Evolutionary conservation across 2,329 filamentous ascomycete genomes (phyloP), one percentile per base, ranked within the genome.

Genomic region (Chalara sp.): DNA sequence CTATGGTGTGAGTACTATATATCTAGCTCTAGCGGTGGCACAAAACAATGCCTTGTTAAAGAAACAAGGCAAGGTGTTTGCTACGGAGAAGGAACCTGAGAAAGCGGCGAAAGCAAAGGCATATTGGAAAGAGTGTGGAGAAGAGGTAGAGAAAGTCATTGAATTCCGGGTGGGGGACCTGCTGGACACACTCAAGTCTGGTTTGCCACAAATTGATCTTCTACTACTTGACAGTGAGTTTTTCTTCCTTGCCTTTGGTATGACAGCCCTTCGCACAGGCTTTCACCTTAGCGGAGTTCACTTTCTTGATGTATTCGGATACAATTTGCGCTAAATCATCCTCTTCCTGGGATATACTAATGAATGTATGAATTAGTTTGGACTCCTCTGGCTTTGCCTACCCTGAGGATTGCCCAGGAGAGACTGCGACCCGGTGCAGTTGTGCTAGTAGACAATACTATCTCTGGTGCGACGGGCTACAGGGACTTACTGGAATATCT

Each of bases 1-100:
- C 41, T 84, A 80, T 51, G 81, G 81, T 2, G 73, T 84, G 1
- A 80, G 75, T 50, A 83, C 80, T 0, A 80, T 84, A 43, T 84
- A 83, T 53, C 71, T 84, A 2, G 78, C 80, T 0, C 67, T 83
- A 2, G 81, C 79, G 0, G 76, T 78, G 0, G 70, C 70, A 0
- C 69, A 76, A 49, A 81, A 77, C 51, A 68, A 67, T 0, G 58
- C 55, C 0, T 53, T 48, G 2, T 57, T 53, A n/a, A 66, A 63
- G 10, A 48, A 63, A 48, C 12, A 59, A 40, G 75, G 71, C 0
- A 70, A 57, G 39, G 79, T 84, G 0, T 76, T 84, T 58, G 80
- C 73, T 0, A 84, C 81, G 0, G 81, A 84, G 63, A 75, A 81
- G 30, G 81, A 84, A 60, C 61, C 67, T 0, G 61, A 58, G 5